These are phyloP conservation scores for Saururus chinensis DNA, from an alignment of 164 flowering plant species.

Conservation along the genomic window DNA sequence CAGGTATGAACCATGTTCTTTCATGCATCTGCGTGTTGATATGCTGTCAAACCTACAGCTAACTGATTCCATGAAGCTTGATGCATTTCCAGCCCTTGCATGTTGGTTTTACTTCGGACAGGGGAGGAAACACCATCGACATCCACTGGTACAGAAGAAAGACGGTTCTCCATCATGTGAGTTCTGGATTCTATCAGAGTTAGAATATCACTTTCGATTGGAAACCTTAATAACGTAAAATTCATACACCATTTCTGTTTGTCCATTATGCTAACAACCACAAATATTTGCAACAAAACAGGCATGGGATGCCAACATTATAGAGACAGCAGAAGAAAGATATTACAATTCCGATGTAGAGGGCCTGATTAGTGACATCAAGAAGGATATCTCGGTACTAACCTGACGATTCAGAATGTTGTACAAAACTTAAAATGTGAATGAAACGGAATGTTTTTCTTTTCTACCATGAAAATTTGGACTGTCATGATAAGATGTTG, in stretches of 20 bases:
- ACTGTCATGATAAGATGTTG: too few species aligned
- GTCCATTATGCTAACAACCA: neutral
- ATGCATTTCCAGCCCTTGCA: slow-evolving; percentile 65
- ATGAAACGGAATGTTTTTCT: too few species aligned
- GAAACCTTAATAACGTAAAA: too few species aligned
- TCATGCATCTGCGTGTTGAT: neutral
- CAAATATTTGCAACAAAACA: slow-evolving; percentile 7
- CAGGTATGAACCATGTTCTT: slow-evolving; percentile 33
- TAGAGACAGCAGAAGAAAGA: slow-evolving; percentile 60
- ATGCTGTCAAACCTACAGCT: neutral
- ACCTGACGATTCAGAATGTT: neutral
- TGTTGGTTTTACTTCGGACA: slow-evolving; percentile 67
- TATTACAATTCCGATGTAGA: slow-evolving; percentile 42
- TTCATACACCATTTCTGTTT: neutral
- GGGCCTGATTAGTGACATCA: slow-evolving; percentile 42
- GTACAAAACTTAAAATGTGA: neutral
- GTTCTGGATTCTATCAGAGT: slow-evolving; percentile 6
- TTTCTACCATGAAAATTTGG: too few species aligned
- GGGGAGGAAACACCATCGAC: slow-evolving; percentile 74
- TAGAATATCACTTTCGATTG: too few species aligned
- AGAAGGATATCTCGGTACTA: slow-evolving; percentile 59
- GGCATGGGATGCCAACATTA: slow-evolving; percentile 67
- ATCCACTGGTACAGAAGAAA: slow-evolving; percentile 80
- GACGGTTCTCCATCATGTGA: slow-evolving; percentile 77
- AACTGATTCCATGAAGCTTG: neutral